phyloP scores from a whole-genome alignment of 352 stramenopile genomes.

The Phytopythium litorale region DNA sequence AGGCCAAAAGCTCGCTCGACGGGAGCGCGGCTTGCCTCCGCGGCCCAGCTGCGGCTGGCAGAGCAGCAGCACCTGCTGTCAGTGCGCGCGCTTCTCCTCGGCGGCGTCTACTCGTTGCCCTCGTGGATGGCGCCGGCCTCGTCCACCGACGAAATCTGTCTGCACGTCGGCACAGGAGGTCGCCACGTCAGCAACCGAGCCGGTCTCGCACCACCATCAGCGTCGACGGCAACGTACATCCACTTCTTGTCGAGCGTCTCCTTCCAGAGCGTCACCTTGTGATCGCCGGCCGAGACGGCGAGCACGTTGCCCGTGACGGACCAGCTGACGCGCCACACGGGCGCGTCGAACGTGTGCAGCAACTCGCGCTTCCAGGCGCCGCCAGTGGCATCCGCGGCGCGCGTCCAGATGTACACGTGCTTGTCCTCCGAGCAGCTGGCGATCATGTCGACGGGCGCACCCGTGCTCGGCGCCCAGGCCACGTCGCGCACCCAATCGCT shows the following conservation, averaged over 20 bases:
- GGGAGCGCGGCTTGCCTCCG: not conserved
- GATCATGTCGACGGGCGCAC: conserved; percentile 93
- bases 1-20: not conserved
- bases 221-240: conserved; percentile 55
- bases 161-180: conserved; percentile 16
- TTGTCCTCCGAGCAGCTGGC: conserved; percentile 90
- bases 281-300: conserved; percentile 96
- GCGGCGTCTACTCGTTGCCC: conserved; percentile 56
- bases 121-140: conserved; percentile 80
- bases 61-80: not conserved
- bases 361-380: conserved; percentile 89
- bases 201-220: not conserved
- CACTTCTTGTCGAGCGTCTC: conserved; percentile 96
- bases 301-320: conserved; percentile 97
- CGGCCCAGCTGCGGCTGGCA: not conserved
- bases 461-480: conserved; percentile 93
- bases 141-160: conserved; percentile 89
- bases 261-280: conserved; percentile 98
- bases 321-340: conserved; percentile 99
- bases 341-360: conserved; percentile 93
- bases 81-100: not conserved
- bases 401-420: conserved; percentile 96
- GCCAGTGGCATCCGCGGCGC: conserved; percentile 53
- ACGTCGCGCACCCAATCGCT: conserved; percentile 97
- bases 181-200: conserved; percentile 8